These are phyloP conservation scores for Penicillium nordicum DNA, from an alignment of 2,329 filamentous ascomycete species.

Conservation along the genomic window DNA sequence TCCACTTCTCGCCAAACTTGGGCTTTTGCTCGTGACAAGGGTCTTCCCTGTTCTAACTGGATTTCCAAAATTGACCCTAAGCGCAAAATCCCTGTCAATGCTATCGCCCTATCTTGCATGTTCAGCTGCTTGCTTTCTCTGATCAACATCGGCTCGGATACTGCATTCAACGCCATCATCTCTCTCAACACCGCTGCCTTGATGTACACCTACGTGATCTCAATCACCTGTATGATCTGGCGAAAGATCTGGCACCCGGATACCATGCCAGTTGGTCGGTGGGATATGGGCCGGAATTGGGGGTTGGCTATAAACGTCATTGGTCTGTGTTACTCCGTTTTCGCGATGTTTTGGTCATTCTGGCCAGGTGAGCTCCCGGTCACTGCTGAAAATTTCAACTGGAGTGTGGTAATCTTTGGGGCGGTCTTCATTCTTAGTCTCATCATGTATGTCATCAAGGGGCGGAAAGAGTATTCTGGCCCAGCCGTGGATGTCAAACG, in stretches of 20 bases:
- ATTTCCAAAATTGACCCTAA: slow-evolving; percentile 38
- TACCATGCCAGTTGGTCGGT: slow-evolving; percentile 40
- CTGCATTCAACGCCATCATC: slow-evolving; percentile 53
- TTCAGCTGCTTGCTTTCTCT: slow-evolving; percentile 41
- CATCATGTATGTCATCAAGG: slow-evolving; percentile 39
- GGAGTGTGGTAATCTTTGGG: slow-evolving; percentile 46
- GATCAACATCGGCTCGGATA: slow-evolving; percentile 52
- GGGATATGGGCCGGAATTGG: slow-evolving; percentile 41
- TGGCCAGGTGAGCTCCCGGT: slow-evolving; percentile 44
- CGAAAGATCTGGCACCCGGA: slow-evolving; percentile 37
- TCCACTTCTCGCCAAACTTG: slow-evolving; percentile 41
- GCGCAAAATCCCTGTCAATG: slow-evolving; percentile 44
- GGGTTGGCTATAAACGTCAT: slow-evolving; percentile 47
- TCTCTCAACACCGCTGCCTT: slow-evolving; percentile 49
- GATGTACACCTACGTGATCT: slow-evolving; percentile 51
- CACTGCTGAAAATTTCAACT: slow-evolving; percentile 48
- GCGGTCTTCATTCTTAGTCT: slow-evolving; percentile 40
- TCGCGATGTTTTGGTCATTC: slow-evolving; percentile 48
- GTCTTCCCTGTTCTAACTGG: slow-evolving; percentile 42
- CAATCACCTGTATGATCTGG: slow-evolving; percentile 46
- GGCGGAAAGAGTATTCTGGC: slow-evolving; percentile 30
- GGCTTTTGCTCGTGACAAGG: slow-evolving; percentile 45
- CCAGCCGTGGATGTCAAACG: slow-evolving; percentile 20
- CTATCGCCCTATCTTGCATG: slow-evolving; percentile 32
- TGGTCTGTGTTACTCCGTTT: slow-evolving; percentile 43